Evolutionary conservation across 371 early-diverging fungal genomes (phyloP), one percentile per base, ranked within the genome.

Genomic region (Rhizopus delemar): DNA sequence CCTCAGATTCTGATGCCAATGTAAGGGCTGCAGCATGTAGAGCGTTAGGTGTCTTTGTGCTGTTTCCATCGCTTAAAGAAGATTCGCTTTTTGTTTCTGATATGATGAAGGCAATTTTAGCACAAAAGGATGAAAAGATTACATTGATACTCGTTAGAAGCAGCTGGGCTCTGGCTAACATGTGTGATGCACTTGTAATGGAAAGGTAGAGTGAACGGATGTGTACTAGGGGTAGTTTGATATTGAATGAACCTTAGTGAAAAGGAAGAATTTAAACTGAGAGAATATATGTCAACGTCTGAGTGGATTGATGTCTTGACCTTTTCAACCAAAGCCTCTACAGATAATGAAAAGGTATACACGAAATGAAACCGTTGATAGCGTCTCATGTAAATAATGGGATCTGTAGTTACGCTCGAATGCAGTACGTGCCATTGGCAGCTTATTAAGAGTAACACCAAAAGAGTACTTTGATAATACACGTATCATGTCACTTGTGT

Each of bases 161-260:
- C 0, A 87, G 87, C 61, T 92, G 93, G 93, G 88, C 91, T 0
- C 71, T 89, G 15, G 93, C 85, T 8, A 91, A 91, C 68, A 51
- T 90, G 36, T 82, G 87, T 48, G 92, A 90, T 63, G 77, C 87
- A 0, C 61, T 89, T 11, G 86, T 84, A 8, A 41, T 78, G 9
- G 68, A 82, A 46, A 86, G 83, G 80, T 78, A 69, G 22, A 22
- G 22, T 22, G 22, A 22, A 22, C 22, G 22, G 22, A 22, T 22
- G 22, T 22, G 22, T 22, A 22, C 22, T 22, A 22, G 22, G 22
- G 22, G 22, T 22, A 22, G 22, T 22, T 22, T 22, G 22, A 22
- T 22, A 22, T 22, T 22, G 22, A 22, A 22, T 28, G 22, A 32
- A 9, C 1, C n/a, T n/a, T 41, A 71, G 71, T 60, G 69, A 69